Evolutionary conservation across 495 filamentous ascomycete species (phyloP), one percentile per base, ranked within the genome.

Genomic region (Lophium mytilinum): DNA sequence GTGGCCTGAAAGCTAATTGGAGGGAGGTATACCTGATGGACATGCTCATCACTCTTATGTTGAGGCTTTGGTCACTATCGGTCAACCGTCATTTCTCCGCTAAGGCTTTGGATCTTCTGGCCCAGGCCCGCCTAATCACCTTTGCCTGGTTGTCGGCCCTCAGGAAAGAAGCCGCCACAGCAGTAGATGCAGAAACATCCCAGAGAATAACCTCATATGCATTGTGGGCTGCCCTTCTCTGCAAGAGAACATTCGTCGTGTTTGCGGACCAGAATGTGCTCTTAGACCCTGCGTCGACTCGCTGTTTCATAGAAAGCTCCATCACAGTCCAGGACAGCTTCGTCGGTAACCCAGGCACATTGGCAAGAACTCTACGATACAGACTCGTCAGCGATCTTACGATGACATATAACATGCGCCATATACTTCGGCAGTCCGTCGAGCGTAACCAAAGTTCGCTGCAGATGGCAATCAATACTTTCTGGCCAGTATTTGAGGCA

Each of bases 381-480:
- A 70, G 77, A 35, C 60, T 81, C 0, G 58, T 79, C 17, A 73
- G 72, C 4, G 80, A 80, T 51, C 63, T 76, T 4, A 82, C 80
- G 45, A 70, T 79, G 68, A 57, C 69, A 0, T 67, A 68, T 59
- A 54, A 61, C 35, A 64, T 83, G 7, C 66, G 67, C 17, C 6
- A 45, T 9, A 52, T 72, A 3, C 34, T 81, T 0, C 55, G 62
- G 11, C 37, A 7, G 4, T 71, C 60, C 8, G 55, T 63, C n/a
- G 9, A 52, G 37, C 14, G 8, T 11, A 7, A 18, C 9, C 56
- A 42, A n/a, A 10, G 50, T 3, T 52, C 39, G 19, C 11, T 63
- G n/a, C 43, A 43, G 9, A 30, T 30, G 19, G 60, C 60, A 9
- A 45, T 63, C 17, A 52, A 59, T 47, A 21, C 12, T 3, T 30